These are phyloP conservation scores for Kurtzmaniella fragi DNA, from an alignment of 805 yeast genomes.

Conservation along the genomic window DNA sequence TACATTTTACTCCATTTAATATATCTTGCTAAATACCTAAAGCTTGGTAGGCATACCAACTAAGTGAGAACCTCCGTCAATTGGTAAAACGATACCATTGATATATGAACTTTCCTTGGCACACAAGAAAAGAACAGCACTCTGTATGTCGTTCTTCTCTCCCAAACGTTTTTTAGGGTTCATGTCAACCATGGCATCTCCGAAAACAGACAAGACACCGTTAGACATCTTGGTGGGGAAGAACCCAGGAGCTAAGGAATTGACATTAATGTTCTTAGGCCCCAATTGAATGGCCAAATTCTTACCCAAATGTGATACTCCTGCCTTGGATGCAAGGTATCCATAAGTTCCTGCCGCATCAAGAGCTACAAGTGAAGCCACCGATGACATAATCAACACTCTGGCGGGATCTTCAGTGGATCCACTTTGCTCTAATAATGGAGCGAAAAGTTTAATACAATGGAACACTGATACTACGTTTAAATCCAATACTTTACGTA, in stretches of 20 bases:
- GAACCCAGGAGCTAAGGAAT: constrained; percentile 71
- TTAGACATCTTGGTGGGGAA: constrained; percentile 73
- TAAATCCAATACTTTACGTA: constrained; percentile 58
- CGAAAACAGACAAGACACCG: constrained; percentile 51
- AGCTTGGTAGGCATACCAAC: constrained; percentile 17
- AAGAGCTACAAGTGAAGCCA: constrained; percentile 46
- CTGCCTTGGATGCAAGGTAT: constrained; percentile 70
- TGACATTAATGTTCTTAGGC: constrained; percentile 61
- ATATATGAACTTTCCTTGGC: constrained; percentile 52
- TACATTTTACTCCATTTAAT: too few relatives aligned
- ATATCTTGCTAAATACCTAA: constrained; percentile 1
- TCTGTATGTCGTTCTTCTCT: constrained; percentile 52
- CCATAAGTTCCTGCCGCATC: constrained; percentile 58
- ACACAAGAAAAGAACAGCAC: constrained; percentile 51
- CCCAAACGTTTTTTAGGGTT: constrained; percentile 69
- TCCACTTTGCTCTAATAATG: constrained; percentile 51
- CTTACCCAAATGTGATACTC: constrained; percentile 63
- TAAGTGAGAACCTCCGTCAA: constrained; percentile 65
- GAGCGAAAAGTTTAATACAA: constrained; percentile 58
- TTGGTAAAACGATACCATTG: constrained; percentile 62
- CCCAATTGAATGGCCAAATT: constrained; percentile 62
- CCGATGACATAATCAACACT: constrained; percentile 61
- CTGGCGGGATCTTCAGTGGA: constrained; percentile 55
- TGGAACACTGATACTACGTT: constrained; percentile 67
- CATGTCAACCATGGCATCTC: constrained; percentile 38